Evolutionary conservation across 768 basidiomycete genomes (phyloP).

Genomic region (Panaeolus papilionaceus): DNA sequence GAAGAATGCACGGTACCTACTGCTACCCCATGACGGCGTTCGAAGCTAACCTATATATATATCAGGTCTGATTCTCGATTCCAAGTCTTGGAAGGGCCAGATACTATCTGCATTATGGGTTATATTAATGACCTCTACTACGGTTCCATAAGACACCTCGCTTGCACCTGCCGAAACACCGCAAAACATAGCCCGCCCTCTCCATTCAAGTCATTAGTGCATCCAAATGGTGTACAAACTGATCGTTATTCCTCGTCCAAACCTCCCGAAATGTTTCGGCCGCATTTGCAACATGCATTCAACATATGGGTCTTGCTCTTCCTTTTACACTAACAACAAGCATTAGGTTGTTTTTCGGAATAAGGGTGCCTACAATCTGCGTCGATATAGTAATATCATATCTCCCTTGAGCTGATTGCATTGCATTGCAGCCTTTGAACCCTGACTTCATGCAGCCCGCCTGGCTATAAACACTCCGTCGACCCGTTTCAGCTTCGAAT

Average conservation of each 20-base stretch:
- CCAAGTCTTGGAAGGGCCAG: neutral
- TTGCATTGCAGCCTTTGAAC: neutral
- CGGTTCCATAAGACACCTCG: neutral
- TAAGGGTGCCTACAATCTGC: neutral
- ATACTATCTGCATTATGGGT: neutral
- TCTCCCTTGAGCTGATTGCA: neutral
- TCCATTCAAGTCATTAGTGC: no score
- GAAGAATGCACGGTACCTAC: neutral
- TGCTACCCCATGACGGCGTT: neutral
- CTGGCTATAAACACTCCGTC: neutral
- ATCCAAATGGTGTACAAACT: no score
- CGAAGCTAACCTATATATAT: neutral
- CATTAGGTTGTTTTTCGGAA: neutral
- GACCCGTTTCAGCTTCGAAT: slow-evolving; percentile 11
- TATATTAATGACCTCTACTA: neutral
- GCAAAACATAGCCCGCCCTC: neutral
- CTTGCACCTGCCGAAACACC: neutral
- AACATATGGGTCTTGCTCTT: neutral
- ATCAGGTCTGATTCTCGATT: neutral
- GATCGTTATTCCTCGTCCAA: neutral
- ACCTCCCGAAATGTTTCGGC: neutral
- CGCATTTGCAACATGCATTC: neutral
- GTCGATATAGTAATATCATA: neutral
- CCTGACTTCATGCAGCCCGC: neutral
- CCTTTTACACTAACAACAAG: neutral